These are phyloP conservation scores for Saturnispora dispora DNA, from an alignment of 805 yeast genomes.

Conservation along the genomic window DNA sequence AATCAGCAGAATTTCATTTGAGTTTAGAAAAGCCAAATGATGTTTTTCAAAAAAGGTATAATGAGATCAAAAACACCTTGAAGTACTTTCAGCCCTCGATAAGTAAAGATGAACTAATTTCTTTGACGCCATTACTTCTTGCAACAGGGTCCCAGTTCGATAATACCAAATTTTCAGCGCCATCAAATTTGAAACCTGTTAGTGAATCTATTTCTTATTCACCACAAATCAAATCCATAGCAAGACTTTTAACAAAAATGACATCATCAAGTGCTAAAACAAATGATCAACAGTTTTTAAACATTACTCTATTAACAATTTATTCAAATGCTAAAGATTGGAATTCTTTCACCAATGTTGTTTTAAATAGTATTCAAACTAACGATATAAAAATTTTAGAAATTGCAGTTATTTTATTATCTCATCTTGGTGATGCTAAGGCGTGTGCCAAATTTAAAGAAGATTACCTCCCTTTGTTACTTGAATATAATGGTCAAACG, in stretches of 20 bases:
- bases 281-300: conserved; percentile 8
- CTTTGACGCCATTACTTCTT: conserved; percentile 20
- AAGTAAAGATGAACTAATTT: conserved; percentile 13
- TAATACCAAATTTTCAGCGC: conserved; percentile 16
- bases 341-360: conserved; percentile 8
- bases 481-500: conserved; percentile 5
- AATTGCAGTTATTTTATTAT: conserved; percentile 10
- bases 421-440: conserved; percentile 9
- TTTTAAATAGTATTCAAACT: conserved; percentile 10
- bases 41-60: conserved; percentile 19
- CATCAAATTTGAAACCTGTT: conserved; percentile 8
- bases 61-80: conserved; percentile 13
- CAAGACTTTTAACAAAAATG: conserved; percentile 1
- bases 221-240: conserved; percentile 3
- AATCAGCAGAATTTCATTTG: conserved; percentile 24
- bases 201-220: conserved; percentile 7
- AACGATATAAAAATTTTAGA: conserved; percentile 11
- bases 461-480: conserved; percentile 12
- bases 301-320: conserved; percentile 13
- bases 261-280: neutral
- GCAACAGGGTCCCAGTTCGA: conserved; percentile 24
- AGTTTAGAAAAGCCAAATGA: conserved; percentile 4
- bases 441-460: conserved; percentile 9
- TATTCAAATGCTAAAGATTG: conserved; percentile 15
- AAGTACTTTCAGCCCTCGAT: conserved; percentile 18